These are phyloP conservation scores for Fusarium sp. DNA, from an alignment of 2,329 filamentous ascomycete species.

Conservation along the genomic window DNA sequence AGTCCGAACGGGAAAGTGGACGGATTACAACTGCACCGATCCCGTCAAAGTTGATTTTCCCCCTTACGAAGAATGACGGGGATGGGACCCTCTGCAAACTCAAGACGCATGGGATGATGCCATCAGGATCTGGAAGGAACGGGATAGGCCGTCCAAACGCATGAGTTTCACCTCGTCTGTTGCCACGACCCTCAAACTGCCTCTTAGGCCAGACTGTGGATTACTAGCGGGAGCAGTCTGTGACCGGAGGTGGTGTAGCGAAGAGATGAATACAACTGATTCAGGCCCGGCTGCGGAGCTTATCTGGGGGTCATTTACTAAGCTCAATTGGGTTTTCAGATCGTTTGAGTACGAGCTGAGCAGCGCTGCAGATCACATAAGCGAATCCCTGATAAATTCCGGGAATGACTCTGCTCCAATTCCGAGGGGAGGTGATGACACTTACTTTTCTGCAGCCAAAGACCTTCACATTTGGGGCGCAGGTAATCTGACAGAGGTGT, in stretches of 20 bases:
- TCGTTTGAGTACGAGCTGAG: too few relatives aligned
- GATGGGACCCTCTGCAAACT: background rate
- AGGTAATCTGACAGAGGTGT: background rate
- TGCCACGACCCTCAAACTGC: background rate
- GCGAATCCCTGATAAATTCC: background rate
- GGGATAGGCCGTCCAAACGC: background rate
- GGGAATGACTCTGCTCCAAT: background rate
- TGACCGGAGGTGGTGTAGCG: background rate
- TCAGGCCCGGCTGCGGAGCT: background rate
- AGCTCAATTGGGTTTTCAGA: background rate
- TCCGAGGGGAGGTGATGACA: background rate
- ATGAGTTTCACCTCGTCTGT: background rate
- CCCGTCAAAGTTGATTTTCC: too few relatives aligned
- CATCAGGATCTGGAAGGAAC: background rate
- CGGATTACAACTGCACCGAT: background rate
- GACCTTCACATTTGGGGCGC: background rate
- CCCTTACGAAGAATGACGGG: background rate
- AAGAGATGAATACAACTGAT: background rate
- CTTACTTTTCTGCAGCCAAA: background rate
- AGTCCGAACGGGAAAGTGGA: background rate
- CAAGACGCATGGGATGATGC: background rate
- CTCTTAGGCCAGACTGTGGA: background rate
- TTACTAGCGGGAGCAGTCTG: background rate
- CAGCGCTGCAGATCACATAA: background rate
- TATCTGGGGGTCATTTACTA: background rate